A percentile compares a stretch with the other conserved stretches of the same genome.
Conservation (phyloP, 257 asterid species). For the Marsdenia floribunda region DNA sequence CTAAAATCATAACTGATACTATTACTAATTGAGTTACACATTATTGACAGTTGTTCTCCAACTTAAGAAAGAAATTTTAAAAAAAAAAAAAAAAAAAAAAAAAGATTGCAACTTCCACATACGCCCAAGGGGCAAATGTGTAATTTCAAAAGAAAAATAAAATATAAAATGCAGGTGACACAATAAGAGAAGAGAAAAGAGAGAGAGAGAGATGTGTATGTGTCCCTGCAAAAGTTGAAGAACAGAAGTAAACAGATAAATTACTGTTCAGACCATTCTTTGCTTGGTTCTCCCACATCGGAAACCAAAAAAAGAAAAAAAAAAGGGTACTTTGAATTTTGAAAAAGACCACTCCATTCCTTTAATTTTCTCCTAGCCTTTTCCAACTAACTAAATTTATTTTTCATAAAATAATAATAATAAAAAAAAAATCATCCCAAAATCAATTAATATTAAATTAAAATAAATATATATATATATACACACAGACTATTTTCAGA, state of each 20-base stretch:
- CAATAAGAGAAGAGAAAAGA: neutral
- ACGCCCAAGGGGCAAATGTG: neutral
- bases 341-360: constrained; percentile 32
- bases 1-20: no score
- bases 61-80: no score
- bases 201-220: neutral
- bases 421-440: neutral
- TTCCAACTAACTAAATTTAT: constrained; percentile 27
- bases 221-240: neutral
- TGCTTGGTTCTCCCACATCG: constrained; percentile 30
- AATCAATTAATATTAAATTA: no score
- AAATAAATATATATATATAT: no score
- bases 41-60: no score
- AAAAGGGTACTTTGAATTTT: constrained; percentile 11
- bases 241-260: constrained; percentile 16
- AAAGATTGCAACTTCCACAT: neutral
- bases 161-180: neutral
- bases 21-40: no score
- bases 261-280: constrained; percentile 27
- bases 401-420: neutral
- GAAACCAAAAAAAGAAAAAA: no score
- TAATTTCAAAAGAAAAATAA: neutral
- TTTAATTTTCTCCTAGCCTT: constrained; percentile 17
- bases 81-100: no score
- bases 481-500: neutral